phyloP scores from a whole-genome alignment of 2,329 filamentous ascomycete genomes.

The Furcasterigmium sp. region DNA sequence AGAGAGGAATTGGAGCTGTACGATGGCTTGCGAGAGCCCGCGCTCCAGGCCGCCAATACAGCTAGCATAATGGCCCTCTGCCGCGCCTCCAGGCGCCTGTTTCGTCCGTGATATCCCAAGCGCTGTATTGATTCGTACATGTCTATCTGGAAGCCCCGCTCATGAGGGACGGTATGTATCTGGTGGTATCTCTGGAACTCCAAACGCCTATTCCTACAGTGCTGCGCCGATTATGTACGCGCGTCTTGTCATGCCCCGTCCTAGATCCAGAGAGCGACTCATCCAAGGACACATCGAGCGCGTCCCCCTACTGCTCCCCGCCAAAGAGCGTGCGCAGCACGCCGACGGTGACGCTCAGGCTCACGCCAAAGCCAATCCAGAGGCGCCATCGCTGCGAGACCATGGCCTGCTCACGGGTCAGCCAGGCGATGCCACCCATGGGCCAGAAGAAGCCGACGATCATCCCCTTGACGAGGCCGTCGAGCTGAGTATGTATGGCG shows the following conservation, averaged over 20 bases:
- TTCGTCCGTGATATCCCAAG: too few relatives aligned
- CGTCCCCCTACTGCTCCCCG: constrained; percentile 12
- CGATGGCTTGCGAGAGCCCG: not conserved
- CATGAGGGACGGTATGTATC: not conserved
- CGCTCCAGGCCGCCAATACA: constrained; percentile 4
- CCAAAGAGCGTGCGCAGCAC: constrained; percentile 27
- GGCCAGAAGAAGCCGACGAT: constrained; percentile 95
- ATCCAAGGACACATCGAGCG: too few relatives aligned
- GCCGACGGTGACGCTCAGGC: constrained; percentile 45
- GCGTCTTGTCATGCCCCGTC: too few relatives aligned
- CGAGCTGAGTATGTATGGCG: constrained; percentile 55
- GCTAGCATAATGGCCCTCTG: constrained; percentile 5
- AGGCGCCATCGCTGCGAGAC: constrained; percentile 81
- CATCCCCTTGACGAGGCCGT: constrained; percentile 84
- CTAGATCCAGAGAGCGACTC: too few relatives aligned
- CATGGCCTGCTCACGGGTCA: constrained; percentile 80
- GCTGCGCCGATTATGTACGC: too few relatives aligned
- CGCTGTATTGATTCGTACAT: too few relatives aligned
- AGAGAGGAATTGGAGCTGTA: constrained; percentile 1
- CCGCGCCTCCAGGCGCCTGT: not conserved
- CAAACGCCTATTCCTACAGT: too few relatives aligned
- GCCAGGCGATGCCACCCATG: constrained; percentile 77
- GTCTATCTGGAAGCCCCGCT: not conserved
- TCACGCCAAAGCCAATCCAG: constrained; percentile 78
- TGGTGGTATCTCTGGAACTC: not conserved